Evolutionary conservation across 148 eudicot genomes (phyloP).

Genomic region (Persicaria tinctoria): DNA sequence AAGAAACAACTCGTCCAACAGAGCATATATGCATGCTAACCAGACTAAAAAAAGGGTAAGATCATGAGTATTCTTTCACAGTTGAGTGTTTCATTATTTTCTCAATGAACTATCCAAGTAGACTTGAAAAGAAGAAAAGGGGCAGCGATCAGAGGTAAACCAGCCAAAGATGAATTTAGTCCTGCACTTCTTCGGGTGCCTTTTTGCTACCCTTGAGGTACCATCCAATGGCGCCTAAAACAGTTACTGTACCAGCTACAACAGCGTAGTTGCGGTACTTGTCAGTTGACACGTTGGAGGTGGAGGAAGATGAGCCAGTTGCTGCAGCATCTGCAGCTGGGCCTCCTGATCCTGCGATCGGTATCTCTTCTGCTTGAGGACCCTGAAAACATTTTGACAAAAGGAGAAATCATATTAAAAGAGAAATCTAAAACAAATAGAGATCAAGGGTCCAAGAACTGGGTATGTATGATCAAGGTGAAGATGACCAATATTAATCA

Average conservation of each 20-base stretch:
- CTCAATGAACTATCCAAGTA: not conserved
- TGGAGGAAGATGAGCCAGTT: slow-evolving; percentile 28
- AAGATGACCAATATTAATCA: not conserved
- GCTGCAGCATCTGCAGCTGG: slow-evolving; percentile 47
- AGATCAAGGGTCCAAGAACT: not conserved
- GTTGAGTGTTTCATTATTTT: not conserved
- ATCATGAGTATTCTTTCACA: not conserved
- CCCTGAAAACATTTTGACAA: slow-evolving; percentile 35
- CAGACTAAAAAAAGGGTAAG: not conserved
- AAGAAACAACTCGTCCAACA: not conserved
- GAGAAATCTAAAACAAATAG: not conserved
- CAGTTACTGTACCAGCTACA: slow-evolving; percentile 54
- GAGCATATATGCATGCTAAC: slow-evolving; percentile 8
- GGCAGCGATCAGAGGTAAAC: not conserved
- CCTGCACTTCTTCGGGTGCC: slow-evolving; percentile 75
- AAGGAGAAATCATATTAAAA: slow-evolving; percentile 1
- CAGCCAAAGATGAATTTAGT: slow-evolving; percentile 23
- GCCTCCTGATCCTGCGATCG: slow-evolving; percentile 28
- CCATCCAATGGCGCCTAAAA: slow-evolving; percentile 64
- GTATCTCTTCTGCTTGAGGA: slow-evolving; percentile 50
- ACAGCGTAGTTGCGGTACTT: slow-evolving; percentile 74
- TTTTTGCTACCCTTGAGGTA: slow-evolving; percentile 39
- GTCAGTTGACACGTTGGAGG: slow-evolving; percentile 60
- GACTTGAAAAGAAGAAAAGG: not conserved
- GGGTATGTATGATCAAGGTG: not conserved